Evolutionary conservation across 2,329 filamentous ascomycete species (phyloP).

Genomic region (Pestalotiopsis fici): DNA sequence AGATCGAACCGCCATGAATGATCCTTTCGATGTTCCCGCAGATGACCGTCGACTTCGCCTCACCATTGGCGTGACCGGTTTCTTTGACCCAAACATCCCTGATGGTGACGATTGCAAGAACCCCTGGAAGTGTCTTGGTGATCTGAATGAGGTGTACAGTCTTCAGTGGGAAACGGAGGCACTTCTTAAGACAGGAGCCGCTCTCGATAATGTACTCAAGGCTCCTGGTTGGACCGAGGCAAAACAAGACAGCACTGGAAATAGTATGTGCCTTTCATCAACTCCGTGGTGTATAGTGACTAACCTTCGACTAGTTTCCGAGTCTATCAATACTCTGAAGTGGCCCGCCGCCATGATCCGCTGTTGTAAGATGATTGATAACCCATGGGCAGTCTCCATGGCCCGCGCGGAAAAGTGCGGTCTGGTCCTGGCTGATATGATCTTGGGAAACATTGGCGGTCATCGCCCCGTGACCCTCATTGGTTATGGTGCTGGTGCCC

Average conservation of each 20-base stretch:
- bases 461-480: constrained; percentile 79
- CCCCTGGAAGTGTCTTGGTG: constrained; percentile 77
- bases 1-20: constrained; percentile 39
- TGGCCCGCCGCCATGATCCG: constrained; percentile 68
- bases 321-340: constrained; percentile 21
- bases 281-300: neutral
- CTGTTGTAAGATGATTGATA: constrained; percentile 75
- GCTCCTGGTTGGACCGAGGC: constrained; percentile 80
- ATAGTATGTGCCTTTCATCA: constrained; percentile 35
- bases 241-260: constrained; percentile 48
- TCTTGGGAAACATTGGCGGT: constrained; percentile 81
- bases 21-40: constrained; percentile 52
- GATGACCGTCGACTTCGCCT: constrained; percentile 72
- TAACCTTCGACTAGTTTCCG: neutral
- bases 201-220: constrained; percentile 75
- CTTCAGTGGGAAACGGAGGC: constrained; percentile 82
- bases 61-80: constrained; percentile 82
- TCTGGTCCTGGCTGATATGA: constrained; percentile 73
- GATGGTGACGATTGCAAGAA: constrained; percentile 63
- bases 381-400: constrained; percentile 78
- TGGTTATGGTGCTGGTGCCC: constrained; percentile 79
- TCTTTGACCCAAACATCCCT: constrained; percentile 62
- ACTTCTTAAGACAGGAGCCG: constrained; percentile 74
- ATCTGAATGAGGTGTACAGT: constrained; percentile 76
- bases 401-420: constrained; percentile 73